Conservation (phyloP, 1,284 basidiomycete species). For the Malassezia vespertilionis region DNA sequence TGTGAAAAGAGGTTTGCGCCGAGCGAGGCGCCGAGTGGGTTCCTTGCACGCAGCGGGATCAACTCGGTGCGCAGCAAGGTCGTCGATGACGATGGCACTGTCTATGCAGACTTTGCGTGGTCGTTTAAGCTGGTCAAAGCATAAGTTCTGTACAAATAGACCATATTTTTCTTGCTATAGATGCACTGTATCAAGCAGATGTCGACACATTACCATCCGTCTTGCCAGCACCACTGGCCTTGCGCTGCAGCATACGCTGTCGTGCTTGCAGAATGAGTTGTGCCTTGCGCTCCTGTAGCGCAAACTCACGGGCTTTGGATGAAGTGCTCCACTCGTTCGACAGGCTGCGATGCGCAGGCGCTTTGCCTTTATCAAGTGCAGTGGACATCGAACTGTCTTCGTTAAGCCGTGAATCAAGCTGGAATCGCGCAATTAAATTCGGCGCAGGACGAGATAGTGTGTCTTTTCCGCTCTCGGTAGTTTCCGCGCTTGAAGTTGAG, state of each 20-base stretch:
- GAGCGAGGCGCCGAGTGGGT: conserved; percentile 53
- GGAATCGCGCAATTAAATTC: conserved; percentile 10
- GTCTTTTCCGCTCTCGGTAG: not conserved
- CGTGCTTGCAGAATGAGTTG: conserved; percentile 15
- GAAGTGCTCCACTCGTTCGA: not conserved
- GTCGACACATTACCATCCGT: not conserved
- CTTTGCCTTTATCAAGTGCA: too few relatives aligned
- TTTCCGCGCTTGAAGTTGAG: not conserved
- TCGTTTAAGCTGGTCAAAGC: conserved; percentile 27
- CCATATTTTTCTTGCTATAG: not conserved
- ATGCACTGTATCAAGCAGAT: not conserved
- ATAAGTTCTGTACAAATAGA: not conserved
- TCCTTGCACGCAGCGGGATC: conserved; percentile 63
- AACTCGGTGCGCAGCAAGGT: conserved; percentile 65
- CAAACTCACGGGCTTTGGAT: conserved; percentile 5
- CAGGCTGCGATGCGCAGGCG: not conserved
- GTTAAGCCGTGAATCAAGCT: conserved; percentile 3
- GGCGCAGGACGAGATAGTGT: not conserved
- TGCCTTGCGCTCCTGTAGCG: conserved; percentile 15
- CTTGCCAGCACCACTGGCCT: not conserved
- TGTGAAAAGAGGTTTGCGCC: conserved; percentile 49
- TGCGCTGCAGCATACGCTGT: conserved; percentile 10
- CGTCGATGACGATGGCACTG: conserved; percentile 65
- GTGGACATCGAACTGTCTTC: too few relatives aligned
- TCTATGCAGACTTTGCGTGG: conserved; percentile 54